Base-by-base conservation (phyloP, 169 alveolate genomes). In the Eimeria necatrix region DNA sequence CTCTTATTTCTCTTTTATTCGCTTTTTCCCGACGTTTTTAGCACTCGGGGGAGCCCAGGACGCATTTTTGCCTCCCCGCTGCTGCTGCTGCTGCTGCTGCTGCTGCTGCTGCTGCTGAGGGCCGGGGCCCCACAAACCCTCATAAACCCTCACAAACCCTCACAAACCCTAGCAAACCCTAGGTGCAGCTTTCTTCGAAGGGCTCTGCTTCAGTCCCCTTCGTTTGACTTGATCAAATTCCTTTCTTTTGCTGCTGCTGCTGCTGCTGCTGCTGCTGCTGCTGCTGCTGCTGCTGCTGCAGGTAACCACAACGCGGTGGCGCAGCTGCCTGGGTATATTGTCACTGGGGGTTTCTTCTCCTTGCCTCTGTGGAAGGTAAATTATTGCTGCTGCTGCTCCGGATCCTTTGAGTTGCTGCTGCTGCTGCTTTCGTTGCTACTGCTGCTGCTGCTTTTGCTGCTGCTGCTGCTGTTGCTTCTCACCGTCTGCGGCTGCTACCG, bases 261-360 rank as follows among this genome's bases (percentile, higher is more conserved):
- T 74, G 51, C 8, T 10, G 20, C 10, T 12, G 20, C 1, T 20
- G 70, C 70, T 12, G 20, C 70, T 16, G 20, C 70, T 56, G 68
- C 20, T 74, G 60, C 56, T 74, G 51, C 8, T 10, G 20, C 10
- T 46, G 12, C 7, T 41, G 7, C 16, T 46, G 51, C 85, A 24
- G 56, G 85, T 14, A 74, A 46, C 56, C 60, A 74, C 78, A 68
- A 68, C 32, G 78, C 78, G 46, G 56, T 74, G 49, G 60, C 51
- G 18, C 59, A 74, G 56, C 56, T 32, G 85, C 85, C 85, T 1
- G 60, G 56, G 59, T 46, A 74, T 12, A 24, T 32, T 12, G 60
- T 74, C 56, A 24, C 20, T 48, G 60, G 56, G 3, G 60, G 56
- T 12, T 74, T 22, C 8, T n/a, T 32, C 41, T 46, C 51, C 24